Evolutionary conservation across 495 filamentous ascomycete genomes (phyloP).

Genomic region (Copromyces sp.): DNA sequence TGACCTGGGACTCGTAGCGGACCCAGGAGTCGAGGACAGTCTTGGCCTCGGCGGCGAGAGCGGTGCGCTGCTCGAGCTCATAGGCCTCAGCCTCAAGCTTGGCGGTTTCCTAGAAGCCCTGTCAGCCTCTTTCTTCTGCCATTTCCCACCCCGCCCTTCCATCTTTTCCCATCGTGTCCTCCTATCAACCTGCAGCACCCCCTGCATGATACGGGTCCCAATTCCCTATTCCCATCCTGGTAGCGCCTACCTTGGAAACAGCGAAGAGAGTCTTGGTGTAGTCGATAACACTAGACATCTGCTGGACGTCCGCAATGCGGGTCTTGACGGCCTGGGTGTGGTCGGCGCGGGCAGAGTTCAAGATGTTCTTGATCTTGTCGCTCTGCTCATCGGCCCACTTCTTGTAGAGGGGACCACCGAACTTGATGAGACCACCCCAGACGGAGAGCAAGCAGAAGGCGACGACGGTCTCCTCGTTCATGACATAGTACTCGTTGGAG

Average conservation of each 20-base stretch:
- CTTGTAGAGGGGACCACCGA: conserved; percentile 80
- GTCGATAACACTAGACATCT: conserved; percentile 87
- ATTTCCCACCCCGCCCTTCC: background rate
- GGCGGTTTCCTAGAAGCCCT: conserved; percentile 74
- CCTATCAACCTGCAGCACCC: background rate
- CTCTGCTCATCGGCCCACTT: conserved; percentile 84
- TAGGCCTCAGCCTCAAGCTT: conserved; percentile 88
- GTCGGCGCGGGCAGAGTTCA: conserved; percentile 86
- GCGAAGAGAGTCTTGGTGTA: conserved; percentile 94
- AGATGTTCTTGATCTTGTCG: conserved; percentile 80
- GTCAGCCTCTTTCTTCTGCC: conserved; percentile 5
- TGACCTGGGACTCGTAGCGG: conserved; percentile 95
- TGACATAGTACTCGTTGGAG: conserved; percentile 98
- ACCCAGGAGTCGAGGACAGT: conserved; percentile 95
- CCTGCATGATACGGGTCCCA: background rate
- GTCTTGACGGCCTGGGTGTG: conserved; percentile 91
- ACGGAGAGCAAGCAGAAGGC: conserved; percentile 80
- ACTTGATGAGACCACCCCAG: conserved; percentile 82
- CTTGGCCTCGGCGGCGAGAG: conserved; percentile 86
- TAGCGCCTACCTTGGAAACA: conserved; percentile 75
- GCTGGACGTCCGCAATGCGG: conserved; percentile 84
- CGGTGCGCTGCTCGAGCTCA: conserved; percentile 92
- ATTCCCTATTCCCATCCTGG: background rate
- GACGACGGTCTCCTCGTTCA: conserved; percentile 96
- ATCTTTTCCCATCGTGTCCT: background rate